Evolutionary conservation across 176 grass and related monocot species (phyloP), one percentile per base, ranked within the genome.

Genomic region (Poa annua): DNA sequence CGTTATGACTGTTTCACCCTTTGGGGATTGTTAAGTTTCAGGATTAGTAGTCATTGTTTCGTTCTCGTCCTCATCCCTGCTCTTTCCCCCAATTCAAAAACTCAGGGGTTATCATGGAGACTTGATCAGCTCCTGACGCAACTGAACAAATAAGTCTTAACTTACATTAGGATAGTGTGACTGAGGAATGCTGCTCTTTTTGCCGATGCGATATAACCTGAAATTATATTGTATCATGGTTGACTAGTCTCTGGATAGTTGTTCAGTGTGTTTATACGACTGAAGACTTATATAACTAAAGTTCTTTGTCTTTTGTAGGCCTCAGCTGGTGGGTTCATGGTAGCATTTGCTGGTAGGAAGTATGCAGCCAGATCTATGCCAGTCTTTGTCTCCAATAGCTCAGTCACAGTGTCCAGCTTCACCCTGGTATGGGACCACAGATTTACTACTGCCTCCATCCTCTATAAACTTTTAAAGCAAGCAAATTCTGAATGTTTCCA

Each of bases 321-420:
- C 47, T 90, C 87, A 11, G 84, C 64, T 49, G 97, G 93, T 75
- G 97, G 97, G 29, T 94, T 84, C 87, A 99, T 99, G 93, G 97
- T 99, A 85, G 97, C 97, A 90, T 99, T 99, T 87, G 91, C 93
- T 42, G 97, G 97, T 26, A 92, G 89, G 75, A 96, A 96, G 49
- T 99, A 94, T 84, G 93, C 93, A 76, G 97, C 93, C 25, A 86
- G 91, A 74, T 99, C 97, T 59, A 7, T 9, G 49, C 93, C 87
- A 6, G 78, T 75, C 48, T 96, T 99, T 83, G 86, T 99, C 36
- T 82, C 90, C 41, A 94, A 92, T 82, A 57, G 51, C 42, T 87
- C 93, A 12, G 85, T 81, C 71, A 88, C 83, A 9, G 91, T 99
- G 74, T 93, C 93, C 70, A 92, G 97, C 75, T 99, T 99, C 77